Evolutionary conservation across 495 filamentous ascomycete species (phyloP).

Genomic region (Eremomyces bilateralis): DNA sequence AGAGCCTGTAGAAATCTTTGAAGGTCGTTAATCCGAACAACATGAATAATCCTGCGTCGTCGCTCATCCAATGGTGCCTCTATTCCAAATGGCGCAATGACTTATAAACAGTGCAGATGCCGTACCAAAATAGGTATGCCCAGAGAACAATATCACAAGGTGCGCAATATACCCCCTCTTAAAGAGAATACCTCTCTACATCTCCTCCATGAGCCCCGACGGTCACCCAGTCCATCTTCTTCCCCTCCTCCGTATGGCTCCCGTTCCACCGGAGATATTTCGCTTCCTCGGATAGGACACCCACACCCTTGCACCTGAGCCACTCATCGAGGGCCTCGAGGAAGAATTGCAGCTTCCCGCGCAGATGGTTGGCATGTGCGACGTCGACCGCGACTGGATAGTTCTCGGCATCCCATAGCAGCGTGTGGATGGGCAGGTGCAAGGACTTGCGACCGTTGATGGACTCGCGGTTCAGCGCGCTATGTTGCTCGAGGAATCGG

Average conservation of each 20-base stretch:
- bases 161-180: too few species aligned
- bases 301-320: slow-evolving; percentile 49
- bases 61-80: too few species aligned
- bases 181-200: background rate
- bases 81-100: too few species aligned
- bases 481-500: slow-evolving; percentile 34
- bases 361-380: slow-evolving; percentile 55
- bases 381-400: slow-evolving; percentile 30
- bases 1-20: too few species aligned
- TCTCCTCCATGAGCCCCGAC: slow-evolving; percentile 62
- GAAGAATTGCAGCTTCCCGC: slow-evolving; percentile 60
- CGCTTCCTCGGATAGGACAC: slow-evolving; percentile 27
- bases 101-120: too few species aligned
- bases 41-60: too few species aligned
- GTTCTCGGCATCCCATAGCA: slow-evolving; percentile 20
- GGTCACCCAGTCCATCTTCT: slow-evolving; percentile 67
- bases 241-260: slow-evolving; percentile 36
- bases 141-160: too few species aligned
- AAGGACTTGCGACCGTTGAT: slow-evolving; percentile 37
- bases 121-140: too few species aligned
- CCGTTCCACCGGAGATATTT: slow-evolving; percentile 46
- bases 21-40: too few species aligned
- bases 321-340: slow-evolving; percentile 46
- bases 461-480: slow-evolving; percentile 42
- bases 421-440: slow-evolving; percentile 33